These are phyloP conservation scores for Brassica hybrid DNA, from an alignment of 441 rosid genomes.

Conservation along the genomic window DNA sequence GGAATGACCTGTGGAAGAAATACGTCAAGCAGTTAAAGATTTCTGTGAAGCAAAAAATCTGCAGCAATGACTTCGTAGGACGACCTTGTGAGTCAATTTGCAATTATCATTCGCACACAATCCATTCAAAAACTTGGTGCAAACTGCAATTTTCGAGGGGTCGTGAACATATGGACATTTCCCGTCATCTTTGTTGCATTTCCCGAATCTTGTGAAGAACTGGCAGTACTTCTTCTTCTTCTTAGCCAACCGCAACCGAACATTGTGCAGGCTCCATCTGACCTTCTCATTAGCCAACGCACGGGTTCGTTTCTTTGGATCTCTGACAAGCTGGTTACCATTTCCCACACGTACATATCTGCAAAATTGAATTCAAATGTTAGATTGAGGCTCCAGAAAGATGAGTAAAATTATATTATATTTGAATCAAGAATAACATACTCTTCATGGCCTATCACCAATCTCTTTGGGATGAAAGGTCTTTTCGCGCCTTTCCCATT, in stretches of 20 bases:
- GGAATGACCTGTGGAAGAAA: slow-evolving; percentile 83
- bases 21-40: slow-evolving; percentile 33
- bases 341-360: slow-evolving; percentile 96
- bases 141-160: slow-evolving; percentile 90
- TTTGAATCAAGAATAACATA: slow-evolving; percentile 24
- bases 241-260: slow-evolving; percentile 80
- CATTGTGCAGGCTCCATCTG: slow-evolving; percentile 97
- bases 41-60: slow-evolving; percentile 23
- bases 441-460: slow-evolving; percentile 85
- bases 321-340: slow-evolving; percentile 94
- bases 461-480: slow-evolving; percentile 81
- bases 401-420: neutral
- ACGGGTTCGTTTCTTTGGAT: slow-evolving; percentile 94
- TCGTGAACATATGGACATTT: slow-evolving; percentile 96
- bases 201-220: slow-evolving; percentile 96
- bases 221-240: slow-evolving; percentile 89
- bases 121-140: slow-evolving; percentile 94
- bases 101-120: slow-evolving; percentile 75
- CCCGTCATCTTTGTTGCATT: slow-evolving; percentile 95
- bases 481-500: slow-evolving; percentile 54
- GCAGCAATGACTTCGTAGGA: slow-evolving; percentile 29
- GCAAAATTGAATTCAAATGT: no score
- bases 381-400: slow-evolving; percentile 28
- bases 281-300: slow-evolving; percentile 96
- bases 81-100: slow-evolving; percentile 96